Base-by-base conservation (phyloP, 2,329 filamentous ascomycete genomes). In the Verticillium tricorpus region DNA sequence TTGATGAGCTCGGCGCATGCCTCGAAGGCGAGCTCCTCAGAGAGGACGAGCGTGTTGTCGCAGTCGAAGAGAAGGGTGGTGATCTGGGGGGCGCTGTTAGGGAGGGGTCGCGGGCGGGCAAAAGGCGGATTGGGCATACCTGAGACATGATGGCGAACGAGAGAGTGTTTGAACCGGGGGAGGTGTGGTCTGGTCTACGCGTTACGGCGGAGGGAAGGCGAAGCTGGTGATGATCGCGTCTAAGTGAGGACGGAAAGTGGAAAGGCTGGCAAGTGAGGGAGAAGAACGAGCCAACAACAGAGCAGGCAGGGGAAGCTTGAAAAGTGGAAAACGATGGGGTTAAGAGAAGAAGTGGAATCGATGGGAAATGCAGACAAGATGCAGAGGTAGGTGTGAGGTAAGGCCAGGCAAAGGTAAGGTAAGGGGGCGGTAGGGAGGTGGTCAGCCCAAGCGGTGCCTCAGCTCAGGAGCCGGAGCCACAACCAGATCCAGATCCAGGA, bases 41-140 rank as follows among this genome's bases (percentile, higher is more conserved):
- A 96, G 70, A 95, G 87, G 74, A 95, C 92, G 74, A 97, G 91
- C 66, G 93, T 97, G 85, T 97, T 97, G 85, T 97, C 85, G 77
- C 85, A 88, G 76, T 92, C 89, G 76, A 92, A 90, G 69, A 92
- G 84, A 72, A 92, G 80, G 66, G 89, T 85, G 61, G 82, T 90
- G 77, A 91, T 89, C 83, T 87, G 67, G 17, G n/a, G 25, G 12
- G 1, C 12, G 45, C 9, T 22, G 45, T 52, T 9, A 57, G 31
- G 12, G 22, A 12, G 9, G 19, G 25, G 22, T 11, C 34, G 39
- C 9, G 55, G 50, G 25, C 7, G 25, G 17, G 31, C 14, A 22
- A 50, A 7, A n/a, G 35, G 15, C n/a, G 28, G 32, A 40, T n/a
- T 25, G 55, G 28, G 62, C 70, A 61, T 67, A 74, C 73, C 66